Base-by-base conservation (phyloP, 164 flowering plant genomes). In the Aristolochia californica region DNA sequence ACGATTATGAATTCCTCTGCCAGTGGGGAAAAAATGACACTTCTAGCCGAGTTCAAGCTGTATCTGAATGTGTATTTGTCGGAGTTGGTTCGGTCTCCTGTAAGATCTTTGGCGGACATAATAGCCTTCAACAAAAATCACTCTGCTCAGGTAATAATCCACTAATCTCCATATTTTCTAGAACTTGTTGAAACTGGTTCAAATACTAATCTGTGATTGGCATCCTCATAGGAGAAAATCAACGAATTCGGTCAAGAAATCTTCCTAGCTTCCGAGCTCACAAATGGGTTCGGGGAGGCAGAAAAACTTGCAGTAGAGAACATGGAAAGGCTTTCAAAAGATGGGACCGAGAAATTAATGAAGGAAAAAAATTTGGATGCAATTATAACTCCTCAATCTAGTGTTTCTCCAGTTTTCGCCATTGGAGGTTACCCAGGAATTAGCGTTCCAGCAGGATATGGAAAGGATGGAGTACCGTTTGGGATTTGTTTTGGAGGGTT, bases 381-480 rank as follows among this genome's bases (percentile, higher is more conserved):
- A 5, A 7, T 80, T 68, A 78, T 80, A 57, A 64, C 73, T 28
- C 66, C 74, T 0, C 50, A 63, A 0, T 2, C 45, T 2, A 30
- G 13, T 21, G 61, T 43, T 25, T 1, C 58, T 24, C 12, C 56
- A 12, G 45, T 81, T 38, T 70, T 79, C 40, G 82, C 81, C 4
- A 68, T 74, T 48, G 79, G 81, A 5, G 81, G 81, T 8, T 74
- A 43, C 47, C 87, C 84, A 0, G 82, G 70, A 49, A 78, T 82
- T 10, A 70, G 51, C 48, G 77, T 80, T 15, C 82, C 88, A 0
- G 83, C 79, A 0, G 85, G 79, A 7, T 77, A 77, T 60, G 74
- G 67, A 7, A 17, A 1, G 2, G 17, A 74, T 2, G 83, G 83
- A 11, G 43, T 57, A 48, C 88, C 84, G 10, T 70, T 80, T 49